These are phyloP conservation scores for Myotisia sp. DNA, from an alignment of 2,329 filamentous ascomycete genomes.

Conservation along the genomic window DNA sequence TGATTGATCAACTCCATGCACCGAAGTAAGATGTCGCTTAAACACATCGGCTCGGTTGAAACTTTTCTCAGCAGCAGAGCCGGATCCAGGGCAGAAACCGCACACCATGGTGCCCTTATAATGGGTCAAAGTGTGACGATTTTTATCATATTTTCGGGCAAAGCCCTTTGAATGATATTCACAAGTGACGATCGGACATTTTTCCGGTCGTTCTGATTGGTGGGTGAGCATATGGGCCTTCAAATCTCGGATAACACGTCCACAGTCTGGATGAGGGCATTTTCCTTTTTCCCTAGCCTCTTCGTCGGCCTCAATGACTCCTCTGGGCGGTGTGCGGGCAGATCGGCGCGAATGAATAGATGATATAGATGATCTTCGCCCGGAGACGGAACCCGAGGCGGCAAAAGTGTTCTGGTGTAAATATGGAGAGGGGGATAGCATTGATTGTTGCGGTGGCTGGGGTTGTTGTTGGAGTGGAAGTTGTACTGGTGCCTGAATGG, in stretches of 20 bases:
- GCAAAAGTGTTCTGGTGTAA: conserved; percentile 43
- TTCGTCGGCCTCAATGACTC: conserved; percentile 47
- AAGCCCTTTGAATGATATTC: conserved; percentile 90
- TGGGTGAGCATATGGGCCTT: conserved; percentile 93
- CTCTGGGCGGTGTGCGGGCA: conserved; percentile 34
- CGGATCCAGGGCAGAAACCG: conserved; percentile 81
- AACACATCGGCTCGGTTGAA: conserved; percentile 94
- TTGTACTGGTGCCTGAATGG: conserved; percentile 10
- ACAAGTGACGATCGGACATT: conserved; percentile 83
- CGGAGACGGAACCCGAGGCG: conserved; percentile 30
- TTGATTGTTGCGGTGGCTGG: conserved; percentile 15
- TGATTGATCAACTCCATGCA: conserved; percentile 85
- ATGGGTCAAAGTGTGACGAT: conserved; percentile 82
- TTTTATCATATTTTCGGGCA: conserved; percentile 92
- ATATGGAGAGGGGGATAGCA: conserved; percentile 46
- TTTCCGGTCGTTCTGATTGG: conserved; percentile 78
- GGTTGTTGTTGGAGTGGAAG: conserved; percentile 13
- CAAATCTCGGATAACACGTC: conserved; percentile 75
- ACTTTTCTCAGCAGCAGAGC: conserved; percentile 79
- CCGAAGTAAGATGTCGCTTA: conserved; percentile 80
- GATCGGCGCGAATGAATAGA: conserved; percentile 56
- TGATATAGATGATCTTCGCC: conserved; percentile 52
- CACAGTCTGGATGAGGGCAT: conserved; percentile 73
- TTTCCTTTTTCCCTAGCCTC: conserved; percentile 51
- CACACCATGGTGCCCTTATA: conserved; percentile 98